Evolutionary conservation across 805 yeast genomes (phyloP).

Genomic region (Jamesozyma gamospora): DNA sequence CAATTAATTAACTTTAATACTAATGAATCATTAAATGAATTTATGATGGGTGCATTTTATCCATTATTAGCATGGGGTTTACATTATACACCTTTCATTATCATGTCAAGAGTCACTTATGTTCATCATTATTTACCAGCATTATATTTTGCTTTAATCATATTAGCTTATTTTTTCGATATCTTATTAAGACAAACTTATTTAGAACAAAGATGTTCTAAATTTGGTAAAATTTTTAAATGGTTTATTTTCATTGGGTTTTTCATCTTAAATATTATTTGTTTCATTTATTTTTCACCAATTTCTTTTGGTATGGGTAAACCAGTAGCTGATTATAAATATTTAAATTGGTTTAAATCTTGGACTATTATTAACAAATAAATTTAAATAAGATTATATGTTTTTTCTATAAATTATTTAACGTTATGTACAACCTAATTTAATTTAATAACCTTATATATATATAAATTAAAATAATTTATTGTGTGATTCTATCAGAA

Average conservation of each 20-base stretch:
- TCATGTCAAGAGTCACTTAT: conserved; percentile 95
- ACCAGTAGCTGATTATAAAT: conserved; percentile 30
- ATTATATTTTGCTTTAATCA: conserved; percentile 67
- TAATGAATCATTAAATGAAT: conserved; percentile 37
- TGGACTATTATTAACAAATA: conserved; percentile 34
- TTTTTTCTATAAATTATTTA: no score
- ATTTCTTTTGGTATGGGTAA: conserved; percentile 63
- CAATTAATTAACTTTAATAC: conserved; percentile 40
- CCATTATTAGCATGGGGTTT: conserved; percentile 87
- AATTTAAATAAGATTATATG: no score
- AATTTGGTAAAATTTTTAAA: conserved; percentile 11
- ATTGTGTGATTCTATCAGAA: conserved; percentile 28
- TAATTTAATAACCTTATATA: no score
- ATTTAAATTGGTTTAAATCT: conserved; percentile 38
- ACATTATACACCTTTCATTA: conserved; percentile 79
- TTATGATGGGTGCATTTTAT: conserved; percentile 60
- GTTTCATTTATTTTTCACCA: conserved; percentile 53
- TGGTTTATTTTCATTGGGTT: conserved; percentile 34
- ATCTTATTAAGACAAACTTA: conserved; percentile 22
- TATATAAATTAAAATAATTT: no score
- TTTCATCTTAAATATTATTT: conserved; percentile 37
- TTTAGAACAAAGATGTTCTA: background rate
- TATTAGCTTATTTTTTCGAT: conserved; percentile 47
- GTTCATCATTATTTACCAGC: conserved; percentile 97
- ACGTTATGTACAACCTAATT: no score